Evolutionary conservation across 176 grass and related monocot species (phyloP).

Genomic region (Olyra latifolia): DNA sequence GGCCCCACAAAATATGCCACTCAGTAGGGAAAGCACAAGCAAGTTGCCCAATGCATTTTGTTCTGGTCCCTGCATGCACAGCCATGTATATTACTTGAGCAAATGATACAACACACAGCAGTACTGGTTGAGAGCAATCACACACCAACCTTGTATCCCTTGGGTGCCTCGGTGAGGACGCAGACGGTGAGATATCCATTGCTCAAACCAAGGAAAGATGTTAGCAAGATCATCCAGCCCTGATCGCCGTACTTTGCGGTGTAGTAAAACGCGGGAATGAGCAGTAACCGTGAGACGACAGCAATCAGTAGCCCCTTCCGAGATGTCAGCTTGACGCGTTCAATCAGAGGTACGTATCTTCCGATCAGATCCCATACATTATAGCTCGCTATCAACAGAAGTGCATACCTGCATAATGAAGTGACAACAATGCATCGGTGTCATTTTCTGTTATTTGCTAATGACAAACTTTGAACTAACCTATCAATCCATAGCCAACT

Average conservation of each 20-base stretch:
- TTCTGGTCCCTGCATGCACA: constrained; percentile 56
- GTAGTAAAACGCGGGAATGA: constrained; percentile 76
- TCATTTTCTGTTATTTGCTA: background rate
- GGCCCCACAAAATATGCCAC: constrained; percentile 55
- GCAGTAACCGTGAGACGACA: constrained; percentile 45
- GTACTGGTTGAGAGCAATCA: background rate
- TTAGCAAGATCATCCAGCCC: constrained; percentile 74
- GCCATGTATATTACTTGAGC: background rate
- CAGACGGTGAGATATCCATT: constrained; percentile 75
- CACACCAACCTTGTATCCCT: constrained; percentile 59
- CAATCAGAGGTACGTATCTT: constrained; percentile 64
- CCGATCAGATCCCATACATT: constrained; percentile 69
- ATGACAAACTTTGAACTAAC: background rate
- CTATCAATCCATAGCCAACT: background rate
- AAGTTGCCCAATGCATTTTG: constrained; percentile 79
- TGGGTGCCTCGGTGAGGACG: constrained; percentile 60
- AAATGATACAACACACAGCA: constrained; percentile 18
- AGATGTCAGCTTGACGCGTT: constrained; percentile 51
- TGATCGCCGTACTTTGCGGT: constrained; percentile 62
- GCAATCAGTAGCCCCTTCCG: constrained; percentile 49
- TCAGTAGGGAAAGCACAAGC: constrained; percentile 51
- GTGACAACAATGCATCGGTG: background rate
- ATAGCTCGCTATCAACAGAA: constrained; percentile 64
- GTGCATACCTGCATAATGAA: constrained; percentile 51
- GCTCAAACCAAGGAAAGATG: constrained; percentile 52